Percentiles rank a stretch among this genome's conserved stretches.
Conservation (phyloP, 2,329 filamentous ascomycete genomes). For the Exophiala calicioides region DNA sequence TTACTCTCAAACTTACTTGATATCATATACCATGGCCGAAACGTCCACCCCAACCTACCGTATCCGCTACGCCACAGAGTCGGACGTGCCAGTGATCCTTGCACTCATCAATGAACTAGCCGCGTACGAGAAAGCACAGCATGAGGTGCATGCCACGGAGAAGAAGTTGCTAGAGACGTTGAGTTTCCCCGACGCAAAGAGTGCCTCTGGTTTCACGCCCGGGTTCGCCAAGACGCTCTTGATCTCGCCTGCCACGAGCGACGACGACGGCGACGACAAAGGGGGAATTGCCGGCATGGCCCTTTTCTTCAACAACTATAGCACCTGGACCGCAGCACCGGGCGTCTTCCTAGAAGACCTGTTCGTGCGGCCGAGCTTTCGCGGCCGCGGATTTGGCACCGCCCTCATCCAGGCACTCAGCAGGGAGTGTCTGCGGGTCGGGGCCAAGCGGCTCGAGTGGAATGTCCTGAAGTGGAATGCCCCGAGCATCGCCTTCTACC, state of each 20-base stretch:
- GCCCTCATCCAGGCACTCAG: slow-evolving; percentile 73
- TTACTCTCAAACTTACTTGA: too few species aligned
- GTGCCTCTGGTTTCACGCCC: slow-evolving; percentile 39
- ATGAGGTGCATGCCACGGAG: slow-evolving; percentile 75
- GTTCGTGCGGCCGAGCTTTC: slow-evolving; percentile 71
- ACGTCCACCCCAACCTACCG: slow-evolving; percentile 22
- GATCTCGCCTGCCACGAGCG: slow-evolving; percentile 52
- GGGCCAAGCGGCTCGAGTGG: slow-evolving; percentile 82
- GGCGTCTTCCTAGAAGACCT: slow-evolving; percentile 94
- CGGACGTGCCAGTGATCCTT: slow-evolving; percentile 82
- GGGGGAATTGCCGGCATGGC: slow-evolving; percentile 70
- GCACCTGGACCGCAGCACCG: slow-evolving; percentile 82
- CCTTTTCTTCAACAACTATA: slow-evolving; percentile 93
- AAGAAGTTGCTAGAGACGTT: slow-evolving; percentile 72
- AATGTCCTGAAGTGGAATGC: slow-evolving; percentile 90
- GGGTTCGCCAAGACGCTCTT: slow-evolving; percentile 75
- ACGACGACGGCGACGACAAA: slow-evolving; percentile 34
- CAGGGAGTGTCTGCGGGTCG: slow-evolving; percentile 71
- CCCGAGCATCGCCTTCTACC: slow-evolving; percentile 84
- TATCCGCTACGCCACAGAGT: slow-evolving; percentile 30
- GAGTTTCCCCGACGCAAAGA: slow-evolving; percentile 63
- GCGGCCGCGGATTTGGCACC: slow-evolving; percentile 79
- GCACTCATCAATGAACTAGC: slow-evolving; percentile 81
- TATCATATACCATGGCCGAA: slow-evolving; percentile 30
- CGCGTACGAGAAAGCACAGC: slow-evolving; percentile 77